These are phyloP conservation scores for Trichoderma oligosporum DNA, from an alignment of 2,329 filamentous ascomycete genomes.

Conservation along the genomic window DNA sequence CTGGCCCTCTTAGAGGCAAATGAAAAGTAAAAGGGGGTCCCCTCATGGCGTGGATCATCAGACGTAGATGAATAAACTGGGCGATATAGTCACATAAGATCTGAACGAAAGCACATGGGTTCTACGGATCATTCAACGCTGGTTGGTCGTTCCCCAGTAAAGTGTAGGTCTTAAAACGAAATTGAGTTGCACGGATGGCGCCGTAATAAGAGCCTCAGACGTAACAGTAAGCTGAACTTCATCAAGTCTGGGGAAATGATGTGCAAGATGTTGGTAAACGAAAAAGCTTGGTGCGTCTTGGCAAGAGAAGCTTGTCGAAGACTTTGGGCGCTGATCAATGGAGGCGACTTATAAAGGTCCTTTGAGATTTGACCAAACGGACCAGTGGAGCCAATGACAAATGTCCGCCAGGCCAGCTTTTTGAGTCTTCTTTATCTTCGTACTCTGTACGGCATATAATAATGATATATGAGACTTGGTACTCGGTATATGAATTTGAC, in stretches of 20 bases:
- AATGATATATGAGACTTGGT: no score
- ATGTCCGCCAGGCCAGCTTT: neutral
- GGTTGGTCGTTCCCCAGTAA: conserved; percentile 6
- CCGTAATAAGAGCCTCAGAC: conserved; percentile 2
- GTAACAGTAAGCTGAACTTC: neutral
- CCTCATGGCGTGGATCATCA: neutral
- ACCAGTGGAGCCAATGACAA: conserved; percentile 8
- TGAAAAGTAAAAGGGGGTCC: no score
- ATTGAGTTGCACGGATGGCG: conserved; percentile 7
- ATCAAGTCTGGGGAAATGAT: neutral
- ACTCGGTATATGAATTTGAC: no score
- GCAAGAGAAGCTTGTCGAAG: conserved; percentile 8
- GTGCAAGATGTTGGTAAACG: neutral
- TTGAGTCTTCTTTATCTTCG: neutral
- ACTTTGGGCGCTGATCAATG: neutral
- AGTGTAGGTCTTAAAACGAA: neutral
- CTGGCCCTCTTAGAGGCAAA: neutral
- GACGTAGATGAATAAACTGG: neutral
- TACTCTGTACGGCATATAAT: neutral
- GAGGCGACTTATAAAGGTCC: conserved; percentile 10
- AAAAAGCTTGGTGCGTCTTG: conserved; percentile 14
- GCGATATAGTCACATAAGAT: conserved; percentile 7
- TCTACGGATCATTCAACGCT: conserved; percentile 3
- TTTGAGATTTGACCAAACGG: conserved; percentile 1
- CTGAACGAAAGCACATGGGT: neutral